These are phyloP conservation scores for Exophiala lecanii-corni DNA, from an alignment of 2,329 filamentous ascomycete species.

Conservation along the genomic window DNA sequence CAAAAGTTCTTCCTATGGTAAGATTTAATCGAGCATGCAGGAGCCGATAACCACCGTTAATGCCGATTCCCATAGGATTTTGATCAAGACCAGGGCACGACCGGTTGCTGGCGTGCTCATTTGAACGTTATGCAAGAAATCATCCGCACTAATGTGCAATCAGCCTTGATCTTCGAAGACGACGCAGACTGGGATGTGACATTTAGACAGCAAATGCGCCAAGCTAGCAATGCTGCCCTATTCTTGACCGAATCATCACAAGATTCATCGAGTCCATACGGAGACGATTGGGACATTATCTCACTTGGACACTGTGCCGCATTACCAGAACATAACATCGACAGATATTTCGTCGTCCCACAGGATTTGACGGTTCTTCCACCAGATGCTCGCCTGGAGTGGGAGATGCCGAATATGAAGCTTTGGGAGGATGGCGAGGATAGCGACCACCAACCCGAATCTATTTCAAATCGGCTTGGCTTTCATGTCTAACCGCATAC, in stretches of 20 bases:
- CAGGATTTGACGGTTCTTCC: constrained; percentile 29
- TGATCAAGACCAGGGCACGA: constrained; percentile 2
- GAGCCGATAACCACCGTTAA: no score
- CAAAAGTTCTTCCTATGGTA: neutral
- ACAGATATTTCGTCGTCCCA: constrained; percentile 27
- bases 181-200: constrained; percentile 55
- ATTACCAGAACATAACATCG: constrained; percentile 23
- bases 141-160: constrained; percentile 41
- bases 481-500: constrained; percentile 37
- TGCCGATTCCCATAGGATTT: no score
- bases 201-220: constrained; percentile 45
- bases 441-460: constrained; percentile 35
- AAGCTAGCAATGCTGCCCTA: constrained; percentile 30
- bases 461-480: constrained; percentile 32
- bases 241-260: constrained; percentile 27
- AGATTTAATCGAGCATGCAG: no score
- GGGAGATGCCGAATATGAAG: constrained; percentile 18
- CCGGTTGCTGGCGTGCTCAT: constrained; percentile 35
- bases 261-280: constrained; percentile 41
- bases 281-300: constrained; percentile 50
- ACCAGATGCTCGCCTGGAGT: constrained; percentile 8
- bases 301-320: constrained; percentile 47
- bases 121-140: constrained; percentile 37
- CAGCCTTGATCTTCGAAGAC: constrained; percentile 53
- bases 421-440: constrained; percentile 13